Conservation (phyloP, 805 yeast genomes). For the Myxozyma neglecta region DNA sequence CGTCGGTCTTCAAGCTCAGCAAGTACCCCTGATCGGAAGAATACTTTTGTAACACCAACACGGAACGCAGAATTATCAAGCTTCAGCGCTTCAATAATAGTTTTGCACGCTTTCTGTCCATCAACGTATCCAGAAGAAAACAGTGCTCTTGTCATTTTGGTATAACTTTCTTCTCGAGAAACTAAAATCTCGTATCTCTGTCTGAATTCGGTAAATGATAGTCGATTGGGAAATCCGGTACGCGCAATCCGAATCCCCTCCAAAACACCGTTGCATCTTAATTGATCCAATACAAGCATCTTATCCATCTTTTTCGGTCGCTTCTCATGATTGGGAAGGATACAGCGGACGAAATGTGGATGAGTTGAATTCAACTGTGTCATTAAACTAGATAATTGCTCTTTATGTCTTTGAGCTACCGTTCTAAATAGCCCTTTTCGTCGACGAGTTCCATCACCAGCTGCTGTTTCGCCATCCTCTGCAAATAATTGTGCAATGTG, state of each 20-base stretch:
- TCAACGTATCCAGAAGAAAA: slow-evolving; percentile 40
- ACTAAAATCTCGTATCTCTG: slow-evolving; percentile 72
- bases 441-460: slow-evolving; percentile 32
- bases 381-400: slow-evolving; percentile 73
- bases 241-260: slow-evolving; percentile 98
- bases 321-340: slow-evolving; percentile 81
- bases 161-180: slow-evolving; percentile 41
- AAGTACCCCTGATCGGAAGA: slow-evolving; percentile 73
- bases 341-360: slow-evolving; percentile 97
- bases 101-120: slow-evolving; percentile 66
- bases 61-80: slow-evolving; percentile 62
- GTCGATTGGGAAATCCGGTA: slow-evolving; percentile 93
- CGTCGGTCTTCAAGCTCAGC: slow-evolving; percentile 77
- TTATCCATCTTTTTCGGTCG: slow-evolving; percentile 71
- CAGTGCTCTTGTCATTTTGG: background rate
- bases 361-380: slow-evolving; percentile 72
- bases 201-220: slow-evolving; percentile 77
- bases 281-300: slow-evolving; percentile 75
- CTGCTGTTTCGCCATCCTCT: slow-evolving; percentile 35
- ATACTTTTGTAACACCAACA: slow-evolving; percentile 70
- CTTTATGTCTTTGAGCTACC: slow-evolving; percentile 85
- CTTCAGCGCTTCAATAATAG: slow-evolving; percentile 61
- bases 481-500: slow-evolving; percentile 60
- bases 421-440: slow-evolving; percentile 59
- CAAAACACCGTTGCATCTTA: slow-evolving; percentile 94